Evolutionary conservation across 169 alveolate species (phyloP), one percentile per base, ranked within the genome.

Genomic region (Cryptosporidium bovis): DNA sequence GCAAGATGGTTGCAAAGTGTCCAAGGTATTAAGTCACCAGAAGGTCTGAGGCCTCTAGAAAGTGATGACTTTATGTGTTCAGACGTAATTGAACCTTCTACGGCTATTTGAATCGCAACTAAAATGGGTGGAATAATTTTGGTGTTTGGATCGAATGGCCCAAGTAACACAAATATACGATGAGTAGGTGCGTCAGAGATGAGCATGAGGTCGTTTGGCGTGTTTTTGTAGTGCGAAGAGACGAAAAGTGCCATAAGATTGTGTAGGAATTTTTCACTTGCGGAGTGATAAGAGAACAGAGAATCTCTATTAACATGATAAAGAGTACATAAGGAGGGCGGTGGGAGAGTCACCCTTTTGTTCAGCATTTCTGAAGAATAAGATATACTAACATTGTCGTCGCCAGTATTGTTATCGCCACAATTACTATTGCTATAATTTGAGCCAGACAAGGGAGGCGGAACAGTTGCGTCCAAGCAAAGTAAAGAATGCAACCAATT

Each of bases 181-280:
- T 99, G 99, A 18, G 99, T 98, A 3, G 99, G 99, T 3, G 99
- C 99, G 90, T 99, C 99, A n/a, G 99, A 93, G 82, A 99, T 91
- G 82, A 98, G 95, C 91, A 97, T 95, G 31, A 99, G 93, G 91
- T 99, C 99, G 91, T 99, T 98, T 31, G 99, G 99, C 15, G 99
- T 93, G 94, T 99, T 99, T 90, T 98, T 98, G 93, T 99, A 99
- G 93, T 99, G 99, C 29, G 99, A 96, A 53, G 99, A 95, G 15
- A 98, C 98, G 84, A 98, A 97, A 51, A 98, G 94, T 1, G 98
- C 92, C 98, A 96, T 97, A 55, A 99, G 90, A 83, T 97, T 96
- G 84, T 95, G 96, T 51, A 99, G 93, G 71, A 98, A 97, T 8
- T 90, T 92, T 93, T 99, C 99, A 29, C 99, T 95, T 65, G 99